Percentiles rank a stretch among this genome's conserved stretches.
Evolutionary conservation across 2,329 filamentous ascomycete species (phyloP).

Genomic region (Neofusicoccum sp.): DNA sequence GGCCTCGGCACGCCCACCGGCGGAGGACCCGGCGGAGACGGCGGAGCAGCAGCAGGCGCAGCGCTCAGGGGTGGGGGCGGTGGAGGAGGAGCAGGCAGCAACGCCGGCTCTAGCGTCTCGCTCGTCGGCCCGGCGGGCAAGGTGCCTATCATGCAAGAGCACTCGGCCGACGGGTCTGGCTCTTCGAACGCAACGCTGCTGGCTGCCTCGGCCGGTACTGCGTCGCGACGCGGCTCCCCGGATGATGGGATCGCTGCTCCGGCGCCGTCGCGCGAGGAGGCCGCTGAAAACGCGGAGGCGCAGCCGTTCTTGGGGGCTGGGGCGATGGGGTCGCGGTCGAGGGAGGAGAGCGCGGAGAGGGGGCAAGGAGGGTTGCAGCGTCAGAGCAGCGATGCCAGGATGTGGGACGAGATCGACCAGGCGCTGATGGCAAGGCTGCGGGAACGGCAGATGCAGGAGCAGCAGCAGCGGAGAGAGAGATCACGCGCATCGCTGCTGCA

Average conservation of each 20-base stretch:
- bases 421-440: background rate
- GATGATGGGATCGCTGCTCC: background rate
- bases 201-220: background rate
- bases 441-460: background rate
- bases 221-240: background rate
- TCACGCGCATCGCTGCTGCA: slow-evolving; percentile 2
- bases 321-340: background rate
- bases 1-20: background rate
- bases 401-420: slow-evolving; percentile 1
- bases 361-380: background rate
- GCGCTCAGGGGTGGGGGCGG: background rate
- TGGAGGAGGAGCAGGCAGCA: background rate
- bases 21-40: background rate
- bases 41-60: background rate
- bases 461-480: background rate
- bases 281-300: background rate
- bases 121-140: background rate
- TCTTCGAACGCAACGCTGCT: slow-evolving; percentile 4
- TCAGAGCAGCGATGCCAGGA: background rate
- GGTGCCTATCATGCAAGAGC: background rate
- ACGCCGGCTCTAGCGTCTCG: background rate
- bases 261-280: background rate
- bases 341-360: background rate
- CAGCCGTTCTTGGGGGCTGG: background rate
- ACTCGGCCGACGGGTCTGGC: background rate